Conservation (phyloP, 2,329 filamentous ascomycete species). For the Clathrospora elynae region DNA sequence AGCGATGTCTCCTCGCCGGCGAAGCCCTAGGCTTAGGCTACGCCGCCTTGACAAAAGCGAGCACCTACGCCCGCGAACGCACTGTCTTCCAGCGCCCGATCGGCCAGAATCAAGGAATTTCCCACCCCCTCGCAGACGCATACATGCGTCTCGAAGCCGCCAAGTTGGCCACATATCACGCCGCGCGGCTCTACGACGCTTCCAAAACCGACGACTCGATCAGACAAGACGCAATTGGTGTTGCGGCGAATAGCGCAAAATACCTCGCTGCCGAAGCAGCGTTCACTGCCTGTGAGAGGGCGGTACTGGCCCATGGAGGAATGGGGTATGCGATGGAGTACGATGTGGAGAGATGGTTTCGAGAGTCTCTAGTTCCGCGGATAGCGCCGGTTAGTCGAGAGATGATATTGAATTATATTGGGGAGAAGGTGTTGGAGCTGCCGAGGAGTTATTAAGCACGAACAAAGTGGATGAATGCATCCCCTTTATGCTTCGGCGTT, state of each 20-base stretch:
- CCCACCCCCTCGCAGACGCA: constrained; percentile 63
- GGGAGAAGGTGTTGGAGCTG: constrained; percentile 69
- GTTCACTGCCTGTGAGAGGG: constrained; percentile 64
- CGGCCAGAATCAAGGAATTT: constrained; percentile 64
- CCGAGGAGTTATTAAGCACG: constrained; percentile 71
- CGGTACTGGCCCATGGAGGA: constrained; percentile 62
- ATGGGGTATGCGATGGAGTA: constrained; percentile 69
- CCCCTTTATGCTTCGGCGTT: too few relatives aligned
- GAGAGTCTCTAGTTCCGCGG: constrained; percentile 63
- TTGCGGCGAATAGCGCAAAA: constrained; percentile 63
- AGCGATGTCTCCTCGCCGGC: constrained; percentile 63
- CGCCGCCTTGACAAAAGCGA: constrained; percentile 57
- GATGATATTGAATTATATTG: constrained; percentile 77
- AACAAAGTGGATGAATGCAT: too few relatives aligned
- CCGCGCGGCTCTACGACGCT: constrained; percentile 62
- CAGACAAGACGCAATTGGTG: constrained; percentile 52
- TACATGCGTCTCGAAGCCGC: constrained; percentile 67
- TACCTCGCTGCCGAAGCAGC: constrained; percentile 66
- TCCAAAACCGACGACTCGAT: constrained; percentile 37
- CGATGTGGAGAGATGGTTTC: constrained; percentile 64
- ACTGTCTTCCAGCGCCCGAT: constrained; percentile 63
- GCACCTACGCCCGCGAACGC: constrained; percentile 56
- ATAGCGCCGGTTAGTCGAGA: constrained; percentile 67
- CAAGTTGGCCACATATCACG: constrained; percentile 66
- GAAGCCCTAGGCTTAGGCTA: constrained; percentile 83